Conservation (phyloP, 192 early-diverging fungal species). For the Gonapodya prolifera region DNA sequence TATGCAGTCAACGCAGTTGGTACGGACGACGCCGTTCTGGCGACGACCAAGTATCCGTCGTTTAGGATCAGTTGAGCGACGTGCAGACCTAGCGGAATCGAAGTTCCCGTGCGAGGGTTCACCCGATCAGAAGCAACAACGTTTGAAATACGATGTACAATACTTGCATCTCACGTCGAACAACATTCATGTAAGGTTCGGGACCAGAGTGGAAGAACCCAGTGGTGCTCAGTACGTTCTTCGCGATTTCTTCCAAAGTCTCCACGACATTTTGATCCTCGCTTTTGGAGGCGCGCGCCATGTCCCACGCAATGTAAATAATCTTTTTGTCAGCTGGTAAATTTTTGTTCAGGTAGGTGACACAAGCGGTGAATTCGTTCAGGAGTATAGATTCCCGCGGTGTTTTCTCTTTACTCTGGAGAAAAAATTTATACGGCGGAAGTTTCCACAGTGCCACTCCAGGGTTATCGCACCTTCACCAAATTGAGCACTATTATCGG, state of each 20-base stretch:
- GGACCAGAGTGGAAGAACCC: constrained; percentile 87
- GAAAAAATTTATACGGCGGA: background rate
- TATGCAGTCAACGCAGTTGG: constrained; percentile 97
- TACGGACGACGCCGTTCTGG: constrained; percentile 81
- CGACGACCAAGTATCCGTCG: constrained; percentile 24
- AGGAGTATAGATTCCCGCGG: constrained; percentile 74
- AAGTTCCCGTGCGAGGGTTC: too few species aligned
- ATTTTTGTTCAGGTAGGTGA: constrained; percentile 83
- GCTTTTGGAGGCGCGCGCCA: constrained; percentile 91
- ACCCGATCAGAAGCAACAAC: background rate
- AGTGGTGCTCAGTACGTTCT: constrained; percentile 71
- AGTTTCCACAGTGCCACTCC: background rate
- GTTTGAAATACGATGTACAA: too few species aligned
- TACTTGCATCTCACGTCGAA: constrained; percentile 8
- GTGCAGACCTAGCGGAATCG: background rate
- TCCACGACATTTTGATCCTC: constrained; percentile 80
- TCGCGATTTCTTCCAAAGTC: constrained; percentile 74
- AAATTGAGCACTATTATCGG: constrained; percentile 90
- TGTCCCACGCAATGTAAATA: constrained; percentile 91
- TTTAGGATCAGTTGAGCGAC: background rate
- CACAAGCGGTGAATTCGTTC: constrained; percentile 68
- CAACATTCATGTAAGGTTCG: constrained; percentile 33
- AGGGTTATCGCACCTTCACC: constrained; percentile 50
- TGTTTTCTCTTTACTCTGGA: constrained; percentile 72
- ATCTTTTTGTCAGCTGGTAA: constrained; percentile 67